Evolutionary conservation across 371 early-diverging fungal genomes (phyloP), one percentile per base, ranked within the genome.

Genomic region (Actinomortierella ambigua): DNA sequence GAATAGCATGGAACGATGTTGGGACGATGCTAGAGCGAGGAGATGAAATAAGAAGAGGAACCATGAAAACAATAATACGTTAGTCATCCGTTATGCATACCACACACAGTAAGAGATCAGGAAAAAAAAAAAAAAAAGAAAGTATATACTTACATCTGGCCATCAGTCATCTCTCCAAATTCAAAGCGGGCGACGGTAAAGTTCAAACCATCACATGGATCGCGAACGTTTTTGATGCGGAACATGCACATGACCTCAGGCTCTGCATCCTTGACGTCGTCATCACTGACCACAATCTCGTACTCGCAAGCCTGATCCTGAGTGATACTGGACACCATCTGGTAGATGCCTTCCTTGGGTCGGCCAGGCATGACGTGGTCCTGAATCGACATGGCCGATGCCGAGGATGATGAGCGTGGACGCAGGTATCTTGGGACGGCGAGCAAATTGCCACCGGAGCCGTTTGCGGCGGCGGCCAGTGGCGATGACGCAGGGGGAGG

Each of bases 211-310:
- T 62, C 66, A 24, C 71, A 71, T 7, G 71, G 66, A 7, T 62
- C 66, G 22, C 71, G 65, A 24, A 71, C 39, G 43, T 66, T 66
- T 57, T 71, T 71, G 49, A 56, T 43, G 14, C 71, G 58, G 63
- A 71, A 71, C 34, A 62, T 61, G 62, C 65, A 62, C 17, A 71
- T 15, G 17, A 71, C 66, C 54, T 71, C 71, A 3, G 71, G 71
- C 47, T 71, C 59, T 11, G 48, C 40, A 34, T 63, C 66, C 34
- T 34, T 34, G 18, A 71, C 57, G 53, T 71, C 71, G 46, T 71
- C 71, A 49, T 71, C 71, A 2, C 66, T 66, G 20, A 71, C 71
- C 40, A 71, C 71, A 50, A 71, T 34, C 56, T 71, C 71, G 34
- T 71, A 71, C 43, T 71, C 71, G 41, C 71, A 71, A 14, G 62